Base-by-base conservation (phyloP, 345 rosid species). In the Ceriops zippeliana region DNA sequence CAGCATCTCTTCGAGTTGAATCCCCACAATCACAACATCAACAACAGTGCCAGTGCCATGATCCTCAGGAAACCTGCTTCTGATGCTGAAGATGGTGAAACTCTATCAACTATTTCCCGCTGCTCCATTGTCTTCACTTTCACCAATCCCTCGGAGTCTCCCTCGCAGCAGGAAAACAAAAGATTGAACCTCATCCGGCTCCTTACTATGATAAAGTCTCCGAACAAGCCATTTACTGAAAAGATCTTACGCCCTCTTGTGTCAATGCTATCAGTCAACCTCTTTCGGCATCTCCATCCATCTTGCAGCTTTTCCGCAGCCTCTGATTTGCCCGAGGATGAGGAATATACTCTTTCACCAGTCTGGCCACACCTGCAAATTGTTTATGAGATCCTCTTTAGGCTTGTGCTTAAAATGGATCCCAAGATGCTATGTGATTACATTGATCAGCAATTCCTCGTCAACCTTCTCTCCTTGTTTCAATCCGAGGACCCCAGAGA, bases 401-500 rank as follows among this genome's bases (percentile, higher is more conserved):
- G 78, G 31, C 76, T 86, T 57, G 76, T 86, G 31, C 38, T 71
- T 16, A 68, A 46, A 58, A 2, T 35, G 4, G 90, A 83, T 57
- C 84, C 90, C 42, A 80, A 70, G 72, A 28, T 42, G 16, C 89
- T 86, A 21, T 66, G 76, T 3, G 52, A 73, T 31, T 71, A 79
- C 73, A 59, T 89, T 2, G 79, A 83, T 69, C 72, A 52, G 1
- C 73, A n/a, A 21, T 88, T 88, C 74, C 66, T 86, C 6, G 58
- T 59, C 62, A 77, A 67, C 62, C 85, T 88, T 21, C 83, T 88
- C 8, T 32, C 58, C 2, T 83, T 86, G 6, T 86, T 86, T 67
- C 90, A 85, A 38, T 77, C 89, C 0, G 93, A 88, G 27, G 89
- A 88, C 62, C 86, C 75, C 0, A 75, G 90, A 71, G 93, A 89